Conservation (phyloP, 768 basidiomycete genomes). For the Mycena pura region DNA sequence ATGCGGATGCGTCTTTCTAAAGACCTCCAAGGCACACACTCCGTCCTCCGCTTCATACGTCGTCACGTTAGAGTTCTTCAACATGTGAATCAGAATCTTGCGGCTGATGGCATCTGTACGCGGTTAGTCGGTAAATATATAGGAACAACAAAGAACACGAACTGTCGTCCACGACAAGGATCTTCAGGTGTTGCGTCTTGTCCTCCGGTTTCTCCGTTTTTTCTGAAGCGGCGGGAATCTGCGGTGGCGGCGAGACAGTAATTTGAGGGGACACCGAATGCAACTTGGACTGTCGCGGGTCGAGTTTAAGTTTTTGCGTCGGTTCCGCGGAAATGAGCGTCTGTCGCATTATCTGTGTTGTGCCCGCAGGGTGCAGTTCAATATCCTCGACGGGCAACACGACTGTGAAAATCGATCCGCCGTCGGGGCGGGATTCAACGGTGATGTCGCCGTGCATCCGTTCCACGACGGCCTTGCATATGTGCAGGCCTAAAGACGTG, state of each 20-base stretch:
- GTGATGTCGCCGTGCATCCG: constrained; percentile 15
- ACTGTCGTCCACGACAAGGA: constrained; percentile 25
- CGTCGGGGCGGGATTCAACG: constrained; percentile 4
- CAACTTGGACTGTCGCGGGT: neutral
- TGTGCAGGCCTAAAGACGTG: constrained; percentile 6
- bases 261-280: neutral
- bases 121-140: neutral
- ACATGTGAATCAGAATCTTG: constrained; percentile 17
- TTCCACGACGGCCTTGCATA: constrained; percentile 15
- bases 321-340: neutral
- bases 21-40: constrained; percentile 11
- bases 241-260: neutral
- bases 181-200: constrained; percentile 5
- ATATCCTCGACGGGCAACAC: constrained; percentile 8
- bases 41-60: constrained; percentile 20
- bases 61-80: constrained; percentile 11
- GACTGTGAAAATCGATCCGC: constrained; percentile 14
- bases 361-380: neutral
- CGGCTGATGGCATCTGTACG: constrained; percentile 18
- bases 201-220: neutral
- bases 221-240: neutral
- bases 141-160: neutral
- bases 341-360: neutral
- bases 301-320: neutral
- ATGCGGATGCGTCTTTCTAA: constrained; percentile 11